These are phyloP conservation scores for Acacia pycnantha DNA, from an alignment of 331 rosid genomes.

Conservation along the genomic window DNA sequence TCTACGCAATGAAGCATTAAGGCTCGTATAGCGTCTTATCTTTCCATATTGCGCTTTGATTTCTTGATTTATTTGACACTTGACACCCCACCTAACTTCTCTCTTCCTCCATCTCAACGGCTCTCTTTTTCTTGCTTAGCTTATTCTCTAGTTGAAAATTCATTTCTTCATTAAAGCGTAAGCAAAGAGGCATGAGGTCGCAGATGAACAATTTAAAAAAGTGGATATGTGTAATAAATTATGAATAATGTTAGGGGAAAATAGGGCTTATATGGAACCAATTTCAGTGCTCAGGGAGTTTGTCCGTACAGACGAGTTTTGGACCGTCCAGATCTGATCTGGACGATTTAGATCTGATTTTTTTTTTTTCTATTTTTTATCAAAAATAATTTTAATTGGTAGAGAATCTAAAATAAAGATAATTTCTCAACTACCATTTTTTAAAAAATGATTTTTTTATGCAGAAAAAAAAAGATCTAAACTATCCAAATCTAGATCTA, in stretches of 20 bases:
- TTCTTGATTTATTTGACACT: background rate
- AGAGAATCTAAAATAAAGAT: too few relatives aligned
- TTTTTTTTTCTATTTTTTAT: too few relatives aligned
- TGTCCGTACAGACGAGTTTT: too few relatives aligned
- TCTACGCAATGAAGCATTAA: background rate
- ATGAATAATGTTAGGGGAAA: background rate
- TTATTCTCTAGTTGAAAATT: slow-evolving; percentile 18
- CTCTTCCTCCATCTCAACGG: background rate
- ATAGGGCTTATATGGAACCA: background rate
- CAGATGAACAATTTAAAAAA: background rate
- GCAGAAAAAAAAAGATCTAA: too few relatives aligned
- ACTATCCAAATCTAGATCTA: too few relatives aligned
- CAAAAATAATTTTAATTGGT: too few relatives aligned
- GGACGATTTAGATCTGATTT: too few relatives aligned
- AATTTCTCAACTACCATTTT: too few relatives aligned
- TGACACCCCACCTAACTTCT: slow-evolving; percentile 4
- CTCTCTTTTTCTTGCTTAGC: slow-evolving; percentile 2
- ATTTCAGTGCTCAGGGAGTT: too few relatives aligned
- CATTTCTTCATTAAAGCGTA: background rate
- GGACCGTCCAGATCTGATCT: too few relatives aligned
- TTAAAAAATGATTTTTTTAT: too few relatives aligned
- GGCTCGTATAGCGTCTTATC: background rate
- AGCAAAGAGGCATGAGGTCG: background rate
- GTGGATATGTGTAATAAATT: background rate
- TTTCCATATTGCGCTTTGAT: slow-evolving; percentile 1